Evolutionary conservation across 495 filamentous ascomycete genomes (phyloP), one percentile per base, ranked within the genome.

Genomic region (Talaromyces nanjingensis): DNA sequence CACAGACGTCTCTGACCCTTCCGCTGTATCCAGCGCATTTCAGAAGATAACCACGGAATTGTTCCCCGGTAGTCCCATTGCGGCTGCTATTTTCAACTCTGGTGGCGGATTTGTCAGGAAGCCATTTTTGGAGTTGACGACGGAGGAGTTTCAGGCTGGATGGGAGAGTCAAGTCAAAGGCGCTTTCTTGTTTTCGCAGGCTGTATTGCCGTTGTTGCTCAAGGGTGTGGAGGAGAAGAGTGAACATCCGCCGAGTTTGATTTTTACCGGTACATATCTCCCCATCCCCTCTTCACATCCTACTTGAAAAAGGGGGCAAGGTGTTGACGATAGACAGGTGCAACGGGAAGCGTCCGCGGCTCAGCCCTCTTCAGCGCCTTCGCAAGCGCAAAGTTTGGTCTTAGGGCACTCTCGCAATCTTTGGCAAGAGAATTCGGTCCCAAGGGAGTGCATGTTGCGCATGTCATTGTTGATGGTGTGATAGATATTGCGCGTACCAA

Each of bases 361-460:
- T 90, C 86, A 4, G 85, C 91, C 0, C 78, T 78, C 5, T 91
- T 91, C 76, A 76, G 87, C 3, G 72, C 82, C 20, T 93, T 96
- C 70, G 92, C 91, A 0, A 81, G 86, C 7, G 86, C 87, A 53
- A 97, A 96, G 73, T 96, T 90, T 71, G 92, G 91, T 2, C 74
- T 88, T 45, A 83, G 93, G 29, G 93, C 90, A 1, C 74, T 96
- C 59, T 80, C 83, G 2, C 92, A 96, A 77, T 86, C 82, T 34
- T 80, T 98, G 31, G 92, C 92, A 0, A 82, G 88, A 63, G 93
- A 98, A 73, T 98, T 96, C 71, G 91, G 89, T 0, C 93, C 93
- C 0, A 82, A 92, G 71, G 93, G 93, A 3, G 84, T 98, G 8
- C 93, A 98, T 74, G 89, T 98, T 4, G 83, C 87, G 6, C 93